These are phyloP conservation scores for Candida tibetensis DNA, from an alignment of 805 yeast species.

Conservation along the genomic window DNA sequence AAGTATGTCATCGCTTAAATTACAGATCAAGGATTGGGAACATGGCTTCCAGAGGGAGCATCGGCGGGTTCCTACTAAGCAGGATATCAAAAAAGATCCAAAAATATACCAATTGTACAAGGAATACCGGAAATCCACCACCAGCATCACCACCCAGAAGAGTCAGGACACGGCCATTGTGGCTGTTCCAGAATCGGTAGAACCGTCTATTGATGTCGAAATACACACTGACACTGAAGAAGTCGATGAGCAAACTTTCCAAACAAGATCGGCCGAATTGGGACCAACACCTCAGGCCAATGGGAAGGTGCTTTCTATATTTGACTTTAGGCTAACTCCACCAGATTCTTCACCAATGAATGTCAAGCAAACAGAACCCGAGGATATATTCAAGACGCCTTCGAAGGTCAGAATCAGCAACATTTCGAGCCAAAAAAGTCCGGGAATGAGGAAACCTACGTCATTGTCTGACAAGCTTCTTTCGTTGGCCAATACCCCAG, in stretches of 20 bases:
- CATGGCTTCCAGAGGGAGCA: conserved; percentile 26
- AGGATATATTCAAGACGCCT: conserved; percentile 32
- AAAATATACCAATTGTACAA: conserved; percentile 32
- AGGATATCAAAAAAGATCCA: conserved; percentile 31
- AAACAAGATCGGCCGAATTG: conserved; percentile 36
- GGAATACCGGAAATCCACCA: conserved; percentile 22
- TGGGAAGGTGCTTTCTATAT: conserved; percentile 71
- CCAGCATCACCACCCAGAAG: not conserved
- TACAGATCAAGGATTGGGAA: conserved; percentile 41
- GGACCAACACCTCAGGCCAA: conserved; percentile 89
- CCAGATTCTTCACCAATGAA: conserved; percentile 44
- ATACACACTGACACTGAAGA: not conserved
- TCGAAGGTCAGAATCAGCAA: conserved; percentile 18
- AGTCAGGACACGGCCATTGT: too few relatives aligned
- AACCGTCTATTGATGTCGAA: not conserved
- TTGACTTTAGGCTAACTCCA: conserved; percentile 52
- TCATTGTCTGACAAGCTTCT: conserved; percentile 7
- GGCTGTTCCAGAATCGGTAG: too few relatives aligned
- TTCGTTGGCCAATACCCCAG: conserved; percentile 1
- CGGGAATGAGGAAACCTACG: not conserved
- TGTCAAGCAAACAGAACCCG: conserved; percentile 3
- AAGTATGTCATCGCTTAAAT: conserved; percentile 16
- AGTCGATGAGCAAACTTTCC: not conserved
- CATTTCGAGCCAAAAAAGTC: too few relatives aligned
- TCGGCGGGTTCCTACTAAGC: conserved; percentile 30